phyloP scores from a whole-genome alignment of 2,329 filamentous ascomycete genomes.

The Fusarium napiforme region DNA sequence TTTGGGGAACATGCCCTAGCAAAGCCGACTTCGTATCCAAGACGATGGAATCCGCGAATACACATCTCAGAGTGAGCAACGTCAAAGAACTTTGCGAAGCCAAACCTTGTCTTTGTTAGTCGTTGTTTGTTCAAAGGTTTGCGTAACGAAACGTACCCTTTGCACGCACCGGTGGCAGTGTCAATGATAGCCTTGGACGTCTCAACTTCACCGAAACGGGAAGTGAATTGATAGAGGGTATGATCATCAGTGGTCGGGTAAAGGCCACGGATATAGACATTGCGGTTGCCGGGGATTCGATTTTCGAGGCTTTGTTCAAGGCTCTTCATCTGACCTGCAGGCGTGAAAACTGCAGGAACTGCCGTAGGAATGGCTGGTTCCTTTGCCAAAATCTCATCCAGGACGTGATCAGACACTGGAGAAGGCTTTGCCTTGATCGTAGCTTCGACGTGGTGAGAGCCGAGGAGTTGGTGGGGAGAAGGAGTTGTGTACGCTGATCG shows the following conservation, averaged over 20 bases:
- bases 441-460: slow-evolving; percentile 53
- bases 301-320: slow-evolving; percentile 96
- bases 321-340: slow-evolving; percentile 86
- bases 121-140: not conserved
- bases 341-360: slow-evolving; percentile 88
- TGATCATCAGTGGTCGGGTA: slow-evolving; percentile 96
- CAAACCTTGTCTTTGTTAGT: slow-evolving; percentile 72
- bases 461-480: slow-evolving; percentile 69
- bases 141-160: slow-evolving; percentile 76
- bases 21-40: slow-evolving; percentile 98
- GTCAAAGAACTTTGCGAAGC: slow-evolving; percentile 94
- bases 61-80: slow-evolving; percentile 92
- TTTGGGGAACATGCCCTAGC: slow-evolving; percentile 73
- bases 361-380: slow-evolving; percentile 88
- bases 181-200: slow-evolving; percentile 99
- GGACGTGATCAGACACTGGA: slow-evolving; percentile 57
- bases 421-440: slow-evolving; percentile 56
- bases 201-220: slow-evolving; percentile 91
- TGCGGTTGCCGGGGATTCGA: slow-evolving; percentile 89
- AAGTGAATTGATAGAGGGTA: slow-evolving; percentile 82
- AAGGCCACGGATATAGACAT: slow-evolving; percentile 97
- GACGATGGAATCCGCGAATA: slow-evolving; percentile 92
- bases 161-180: slow-evolving; percentile 90
- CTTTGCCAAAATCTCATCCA: slow-evolving; percentile 75
- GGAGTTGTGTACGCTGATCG: slow-evolving; percentile 74